Evolutionary conservation across 768 basidiomycete genomes (phyloP), one percentile per base, ranked within the genome.

Genomic region (Clathrus columnatus): DNA sequence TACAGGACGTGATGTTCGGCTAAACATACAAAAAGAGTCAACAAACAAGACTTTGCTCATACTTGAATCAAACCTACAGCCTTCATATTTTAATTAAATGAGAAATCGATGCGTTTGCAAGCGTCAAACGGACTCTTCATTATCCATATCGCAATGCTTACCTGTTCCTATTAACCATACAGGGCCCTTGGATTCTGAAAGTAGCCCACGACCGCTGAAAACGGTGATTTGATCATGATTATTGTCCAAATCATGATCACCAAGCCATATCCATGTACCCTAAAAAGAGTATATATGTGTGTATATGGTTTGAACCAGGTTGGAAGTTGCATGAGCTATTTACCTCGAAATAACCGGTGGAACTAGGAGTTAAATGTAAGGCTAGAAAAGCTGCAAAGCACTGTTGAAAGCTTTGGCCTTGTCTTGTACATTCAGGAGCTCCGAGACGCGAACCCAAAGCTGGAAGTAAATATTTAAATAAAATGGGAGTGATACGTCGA

Each of bases 181-280:
- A 1, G 88, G 88, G 2, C 88, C 88, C 44, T 70, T 70, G 7
- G 84, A 85, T 65, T 90, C 80, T 0, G 84, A 85, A 10, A 87
- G 67, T 43, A 91, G 77, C 1, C 88, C 88, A 17, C 88, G 79
- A 0, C 85, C 88, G 11, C 66, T 70, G 63, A 75, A 90, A 20
- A 85, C 61, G 4, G 76, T 75, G 42, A 81, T 68, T 61, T 83
- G 80, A 30, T 55, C 23, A 17, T 64, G 60, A 48, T 73, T 65
- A 23, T 72, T 71, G 56, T 91, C 88, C 18, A 89, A 73, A 56
- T 87, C 82, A 62, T 91, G 88, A 62, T 91, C 89, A n/a, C 87
- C 85, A 11, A 77, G 71, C 88, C 88, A 91, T 7, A 87, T 72
- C 88, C 87, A 90, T n/a, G 80, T 77, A 24, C 83, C 85, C 83